phyloP scores from a whole-genome alignment of 345 rosid species.

The Gossypium mustelinum region DNA sequence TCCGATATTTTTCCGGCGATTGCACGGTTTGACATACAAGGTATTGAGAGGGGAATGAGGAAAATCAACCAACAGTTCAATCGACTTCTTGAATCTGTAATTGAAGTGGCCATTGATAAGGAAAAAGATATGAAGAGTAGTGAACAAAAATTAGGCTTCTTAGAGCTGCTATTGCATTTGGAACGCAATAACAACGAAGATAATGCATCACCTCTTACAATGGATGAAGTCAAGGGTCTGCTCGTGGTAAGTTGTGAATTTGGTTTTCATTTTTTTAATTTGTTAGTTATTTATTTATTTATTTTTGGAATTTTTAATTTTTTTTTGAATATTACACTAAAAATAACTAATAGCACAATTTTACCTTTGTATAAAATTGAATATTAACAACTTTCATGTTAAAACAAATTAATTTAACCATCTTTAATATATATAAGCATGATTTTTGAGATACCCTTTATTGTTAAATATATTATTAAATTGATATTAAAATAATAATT shows the following conservation, averaged over 20 bases:
- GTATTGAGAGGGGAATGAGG: conserved; percentile 22
- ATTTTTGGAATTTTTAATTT: background rate
- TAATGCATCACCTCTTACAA: conserved; percentile 16
- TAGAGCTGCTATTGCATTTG: conserved; percentile 30
- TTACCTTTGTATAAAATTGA: too few species aligned
- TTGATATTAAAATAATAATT: too few species aligned
- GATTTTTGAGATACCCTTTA: too few species aligned
- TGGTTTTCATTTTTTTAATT: background rate
- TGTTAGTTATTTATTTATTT: background rate
- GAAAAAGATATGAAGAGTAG: background rate
- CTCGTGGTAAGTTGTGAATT: conserved; percentile 24
- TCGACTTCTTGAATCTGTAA: conserved; percentile 12
- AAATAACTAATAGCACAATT: too few species aligned
- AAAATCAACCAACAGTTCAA: conserved; percentile 10
- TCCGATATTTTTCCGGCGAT: conserved; percentile 43
- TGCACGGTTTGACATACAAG: conserved; percentile 43
- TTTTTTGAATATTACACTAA: too few species aligned
- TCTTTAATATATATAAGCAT: too few species aligned
- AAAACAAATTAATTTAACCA: too few species aligned
- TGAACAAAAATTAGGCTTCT: conserved; percentile 17
- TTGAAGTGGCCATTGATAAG: conserved; percentile 14
- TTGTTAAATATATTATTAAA: too few species aligned
- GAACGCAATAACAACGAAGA: conserved; percentile 12
- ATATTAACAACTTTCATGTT: too few species aligned
- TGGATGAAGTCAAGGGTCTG: conserved; percentile 29